Evolutionary conservation across 2,329 filamentous ascomycete species (phyloP), one percentile per base, ranked within the genome.

Genomic region (Talaromyces funiculosus): DNA sequence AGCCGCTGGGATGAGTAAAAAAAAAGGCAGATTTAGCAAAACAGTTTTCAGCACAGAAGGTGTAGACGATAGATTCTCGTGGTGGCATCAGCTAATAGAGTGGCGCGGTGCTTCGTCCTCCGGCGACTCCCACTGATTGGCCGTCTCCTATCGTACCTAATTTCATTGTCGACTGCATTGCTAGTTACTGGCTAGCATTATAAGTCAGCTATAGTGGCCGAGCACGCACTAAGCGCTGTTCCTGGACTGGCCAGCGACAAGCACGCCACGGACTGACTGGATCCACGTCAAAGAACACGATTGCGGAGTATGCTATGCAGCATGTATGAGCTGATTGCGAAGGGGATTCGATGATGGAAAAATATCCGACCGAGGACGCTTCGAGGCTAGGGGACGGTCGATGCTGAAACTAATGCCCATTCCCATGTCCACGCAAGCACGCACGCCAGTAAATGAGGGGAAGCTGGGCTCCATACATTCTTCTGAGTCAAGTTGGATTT

Each of bases 101-200:
- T n/a, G n/a, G n/a, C n/a, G 31, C 47, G 47, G 47, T 51, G 47
- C 47, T 51, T 51, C n/a, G 47, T 51, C 47, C 47, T 33, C 47
- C 47, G 47, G n/a, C 26, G 20, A n/a, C 29, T 24, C 12, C 22
- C 42, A 45, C n/a, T 51, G 47, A 51, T 51, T 51, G 47, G 47
- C n/a, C 47, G 47, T 51, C 47, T 51, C 47, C 47, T 51, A 51
- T 51, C 9, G 47, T 51, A 51, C 47, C 47, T 51, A 18, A 33
- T 51, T 51, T 51, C 45, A 51, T 20, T 20, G n/a, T 33, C n/a
- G 26, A 33, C 47, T 51, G 47, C 47, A 51, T 12, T 31, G 8
- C 4, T 43, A 43, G 18, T 18, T 49, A 33, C 31, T 33, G 12
- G 31, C 1, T 33, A 33, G 31, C 31, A 10, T 3, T 33, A 31